Conservation (phyloP, 208 protist genomes). For the Wallacemonas sp. region DNA sequence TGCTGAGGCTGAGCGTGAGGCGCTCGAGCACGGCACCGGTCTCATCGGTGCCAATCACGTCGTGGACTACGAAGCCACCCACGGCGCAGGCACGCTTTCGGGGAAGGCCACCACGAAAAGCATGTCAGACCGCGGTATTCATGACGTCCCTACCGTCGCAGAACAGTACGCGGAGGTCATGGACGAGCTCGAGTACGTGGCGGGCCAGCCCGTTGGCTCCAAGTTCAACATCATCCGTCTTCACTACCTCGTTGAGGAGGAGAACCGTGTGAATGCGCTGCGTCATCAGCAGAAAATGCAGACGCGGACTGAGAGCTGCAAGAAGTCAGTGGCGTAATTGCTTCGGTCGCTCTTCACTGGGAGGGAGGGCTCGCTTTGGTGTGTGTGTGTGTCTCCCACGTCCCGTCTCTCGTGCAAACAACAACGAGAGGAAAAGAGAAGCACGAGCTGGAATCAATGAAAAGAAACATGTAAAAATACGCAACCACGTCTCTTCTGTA, state of each 20-base stretch:
- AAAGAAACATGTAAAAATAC: too few relatives aligned
- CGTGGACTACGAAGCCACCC: constrained; percentile 37
- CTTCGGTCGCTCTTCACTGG: neutral
- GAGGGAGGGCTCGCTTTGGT: too few relatives aligned
- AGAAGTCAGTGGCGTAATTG: neutral
- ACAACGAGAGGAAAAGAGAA: too few relatives aligned
- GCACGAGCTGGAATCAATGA: too few relatives aligned
- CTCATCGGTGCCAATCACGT: constrained; percentile 55
- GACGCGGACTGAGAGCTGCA: neutral
- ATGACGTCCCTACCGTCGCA: constrained; percentile 38
- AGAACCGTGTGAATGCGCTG: constrained; percentile 49
- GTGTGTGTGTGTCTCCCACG: too few relatives aligned
- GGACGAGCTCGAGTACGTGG: constrained; percentile 70
- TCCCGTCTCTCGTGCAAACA: too few relatives aligned
- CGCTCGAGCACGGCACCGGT: constrained; percentile 44
- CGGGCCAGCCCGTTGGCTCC: constrained; percentile 66
- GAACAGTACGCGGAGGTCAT: constrained; percentile 74
- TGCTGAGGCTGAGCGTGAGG: constrained; percentile 48
- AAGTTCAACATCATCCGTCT: constrained; percentile 80
- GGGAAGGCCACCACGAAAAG: constrained; percentile 8
- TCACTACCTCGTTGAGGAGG: constrained; percentile 75
- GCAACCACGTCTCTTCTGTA: too few relatives aligned
- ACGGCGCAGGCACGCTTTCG: neutral
- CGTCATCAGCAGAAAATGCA: constrained; percentile 32
- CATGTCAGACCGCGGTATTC: constrained; percentile 25